phyloP scores from a whole-genome alignment of 176 grass and related monocot genomes.

The Phoenix dactylifera region DNA sequence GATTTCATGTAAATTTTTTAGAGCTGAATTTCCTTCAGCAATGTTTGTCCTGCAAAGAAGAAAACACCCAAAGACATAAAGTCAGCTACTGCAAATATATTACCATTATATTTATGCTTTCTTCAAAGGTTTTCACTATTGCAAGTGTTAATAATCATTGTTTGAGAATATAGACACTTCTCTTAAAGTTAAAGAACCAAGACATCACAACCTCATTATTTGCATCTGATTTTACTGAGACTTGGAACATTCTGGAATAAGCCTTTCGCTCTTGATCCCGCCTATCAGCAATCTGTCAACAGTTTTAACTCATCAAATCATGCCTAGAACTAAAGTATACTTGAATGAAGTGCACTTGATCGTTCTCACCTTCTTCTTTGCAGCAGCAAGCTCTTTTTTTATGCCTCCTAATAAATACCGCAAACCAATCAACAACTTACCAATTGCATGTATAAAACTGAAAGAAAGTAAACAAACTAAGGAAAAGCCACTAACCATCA shows the following conservation, averaged over 20 bases:
- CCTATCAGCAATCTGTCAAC: constrained; percentile 58
- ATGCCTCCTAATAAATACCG: constrained; percentile 46
- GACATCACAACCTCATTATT: constrained; percentile 27
- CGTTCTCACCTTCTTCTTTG: constrained; percentile 68
- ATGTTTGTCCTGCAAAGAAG: neutral
- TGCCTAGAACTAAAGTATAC: too few species aligned
- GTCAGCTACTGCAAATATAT: neutral
- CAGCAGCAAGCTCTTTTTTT: constrained; percentile 72
- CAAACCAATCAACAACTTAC: neutral
- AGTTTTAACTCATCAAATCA: neutral
- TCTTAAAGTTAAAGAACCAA: neutral
- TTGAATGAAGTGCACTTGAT: too few species aligned
- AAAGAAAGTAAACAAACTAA: constrained; percentile 14
- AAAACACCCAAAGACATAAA: neutral
- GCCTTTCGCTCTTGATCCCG: constrained; percentile 68
- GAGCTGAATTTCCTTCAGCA: neutral
- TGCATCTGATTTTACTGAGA: constrained; percentile 51
- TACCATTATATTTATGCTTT: neutral
- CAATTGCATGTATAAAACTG: neutral
- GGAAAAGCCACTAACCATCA: constrained; percentile 47
- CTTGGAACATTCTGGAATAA: constrained; percentile 78
- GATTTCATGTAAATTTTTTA: constrained; percentile 1
- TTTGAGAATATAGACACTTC: neutral
- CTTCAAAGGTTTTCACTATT: too few species aligned
- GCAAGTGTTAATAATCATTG: neutral